These are phyloP conservation scores for Fusarium agapanthi DNA, from an alignment of 2,329 filamentous ascomycete genomes.

Conservation along the genomic window DNA sequence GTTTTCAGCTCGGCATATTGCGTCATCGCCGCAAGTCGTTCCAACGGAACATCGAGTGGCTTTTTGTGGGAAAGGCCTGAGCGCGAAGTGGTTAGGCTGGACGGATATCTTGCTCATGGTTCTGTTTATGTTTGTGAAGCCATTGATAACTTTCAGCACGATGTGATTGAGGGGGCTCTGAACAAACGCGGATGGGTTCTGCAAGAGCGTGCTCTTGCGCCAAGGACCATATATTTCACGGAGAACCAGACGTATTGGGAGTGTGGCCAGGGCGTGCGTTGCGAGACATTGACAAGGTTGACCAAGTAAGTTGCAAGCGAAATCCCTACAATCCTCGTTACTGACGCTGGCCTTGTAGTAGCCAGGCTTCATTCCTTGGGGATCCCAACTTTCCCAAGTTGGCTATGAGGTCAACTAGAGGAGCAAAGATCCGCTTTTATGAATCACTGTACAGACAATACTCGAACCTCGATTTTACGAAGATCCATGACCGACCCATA, in stretches of 20 bases:
- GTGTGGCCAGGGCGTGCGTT: conserved; percentile 26
- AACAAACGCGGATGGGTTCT: conserved; percentile 13
- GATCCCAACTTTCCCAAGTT: conserved; percentile 31
- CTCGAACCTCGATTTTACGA: conserved; percentile 20
- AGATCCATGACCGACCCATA: conserved; percentile 22
- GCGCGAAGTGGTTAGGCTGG: conserved; percentile 1
- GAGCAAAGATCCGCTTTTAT: conserved; percentile 20
- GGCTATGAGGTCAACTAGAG: conserved; percentile 2
- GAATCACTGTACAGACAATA: conserved; percentile 29
- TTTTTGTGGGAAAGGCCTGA: conserved; percentile 1
- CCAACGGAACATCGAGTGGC: conserved; percentile 5
- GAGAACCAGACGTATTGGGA: conserved; percentile 31
- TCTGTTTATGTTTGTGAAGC: conserved; percentile 14
- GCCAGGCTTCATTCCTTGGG: conserved; percentile 24
- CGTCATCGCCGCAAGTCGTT: conserved; percentile 1
- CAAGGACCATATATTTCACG: conserved; percentile 30
- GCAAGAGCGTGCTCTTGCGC: conserved; percentile 21
- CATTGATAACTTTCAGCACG: conserved; percentile 24
- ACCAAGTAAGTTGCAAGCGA: conserved; percentile 19
- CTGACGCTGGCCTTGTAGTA: not conserved
- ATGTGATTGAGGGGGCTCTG: conserved; percentile 21
- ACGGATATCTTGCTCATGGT: not conserved
- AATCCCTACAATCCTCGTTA: fast-evolving
- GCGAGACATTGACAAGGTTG: conserved; percentile 22
- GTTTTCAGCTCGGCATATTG: conserved; percentile 1